Evolutionary conservation across 805 yeast species (phyloP).

Genomic region (Hanseniaspora mollemarum): DNA sequence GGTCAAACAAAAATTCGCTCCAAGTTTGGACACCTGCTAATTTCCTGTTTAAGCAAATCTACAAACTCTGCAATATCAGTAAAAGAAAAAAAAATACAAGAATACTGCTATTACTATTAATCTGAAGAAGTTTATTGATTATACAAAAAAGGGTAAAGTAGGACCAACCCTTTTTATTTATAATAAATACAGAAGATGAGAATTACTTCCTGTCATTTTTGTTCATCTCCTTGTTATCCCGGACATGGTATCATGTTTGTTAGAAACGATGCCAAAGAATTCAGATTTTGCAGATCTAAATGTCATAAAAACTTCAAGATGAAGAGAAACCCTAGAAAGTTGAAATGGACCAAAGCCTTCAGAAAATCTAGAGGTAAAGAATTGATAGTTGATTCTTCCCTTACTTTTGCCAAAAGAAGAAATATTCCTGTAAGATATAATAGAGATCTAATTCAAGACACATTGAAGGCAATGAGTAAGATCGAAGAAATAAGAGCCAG

Average conservation of each 20-base stretch:
- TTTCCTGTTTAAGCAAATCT: not conserved
- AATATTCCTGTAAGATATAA: conserved; percentile 96
- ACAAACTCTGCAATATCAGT: too few species aligned
- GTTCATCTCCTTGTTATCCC: conserved; percentile 92
- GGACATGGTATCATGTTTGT: conserved; percentile 96
- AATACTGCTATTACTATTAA: too few species aligned
- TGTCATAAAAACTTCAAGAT: conserved; percentile 96
- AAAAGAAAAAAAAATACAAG: not conserved
- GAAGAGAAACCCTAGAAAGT: conserved; percentile 96
- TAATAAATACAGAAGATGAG: conserved; percentile 42
- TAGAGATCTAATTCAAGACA: conserved; percentile 88
- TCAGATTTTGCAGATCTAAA: conserved; percentile 92
- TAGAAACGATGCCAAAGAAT: conserved; percentile 95
- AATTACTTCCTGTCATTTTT: conserved; percentile 85
- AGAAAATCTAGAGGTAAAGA: conserved; percentile 99
- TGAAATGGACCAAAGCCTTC: conserved; percentile 97
- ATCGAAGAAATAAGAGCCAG: conserved; percentile 90
- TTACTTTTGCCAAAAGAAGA: conserved; percentile 94
- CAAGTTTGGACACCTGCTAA: too few species aligned
- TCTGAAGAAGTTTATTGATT: too few species aligned
- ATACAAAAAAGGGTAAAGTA: too few species aligned
- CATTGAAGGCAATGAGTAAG: conserved; percentile 89
- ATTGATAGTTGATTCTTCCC: conserved; percentile 90
- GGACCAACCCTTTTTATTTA: conserved; percentile 10
- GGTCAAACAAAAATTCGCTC: too few species aligned